phyloP scores from a whole-genome alignment of 1,284 basidiomycete species.

The Rhodotorula sp. region DNA sequence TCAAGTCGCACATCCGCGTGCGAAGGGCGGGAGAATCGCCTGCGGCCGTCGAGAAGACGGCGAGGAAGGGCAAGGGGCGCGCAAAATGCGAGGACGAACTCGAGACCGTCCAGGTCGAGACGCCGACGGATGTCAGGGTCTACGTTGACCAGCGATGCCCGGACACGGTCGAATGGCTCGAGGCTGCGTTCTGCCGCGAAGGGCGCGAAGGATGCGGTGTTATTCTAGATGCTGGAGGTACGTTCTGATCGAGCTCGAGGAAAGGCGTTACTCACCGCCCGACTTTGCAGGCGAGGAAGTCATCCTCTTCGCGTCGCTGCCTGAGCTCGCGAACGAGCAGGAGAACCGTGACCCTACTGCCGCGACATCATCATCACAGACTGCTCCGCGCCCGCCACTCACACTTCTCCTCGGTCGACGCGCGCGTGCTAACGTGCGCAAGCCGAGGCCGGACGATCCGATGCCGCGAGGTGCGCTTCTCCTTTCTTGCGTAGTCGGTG shows the following conservation, averaged over 20 bases:
- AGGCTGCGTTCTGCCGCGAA: constrained; percentile 35
- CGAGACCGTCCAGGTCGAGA: constrained; percentile 29
- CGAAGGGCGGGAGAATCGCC: neutral
- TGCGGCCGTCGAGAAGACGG: neutral
- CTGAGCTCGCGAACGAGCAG: neutral
- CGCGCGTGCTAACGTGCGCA: neutral
- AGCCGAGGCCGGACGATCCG: constrained; percentile 40
- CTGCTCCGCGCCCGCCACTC: neutral
- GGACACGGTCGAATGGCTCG: constrained; percentile 38
- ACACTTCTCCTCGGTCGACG: constrained; percentile 31
- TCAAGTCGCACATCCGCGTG: constrained; percentile 11
- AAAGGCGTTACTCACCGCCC: neutral
- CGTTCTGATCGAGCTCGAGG: neutral
- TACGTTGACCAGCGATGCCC: constrained; percentile 37
- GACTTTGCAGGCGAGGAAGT: constrained; percentile 30
- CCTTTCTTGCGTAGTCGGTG: fast-evolving
- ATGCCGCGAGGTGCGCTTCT: constrained; percentile 33
- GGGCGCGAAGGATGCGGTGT: constrained; percentile 23
- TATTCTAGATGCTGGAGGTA: constrained; percentile 31
- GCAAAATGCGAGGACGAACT: neutral
- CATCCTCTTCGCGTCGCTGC: constrained; percentile 27
- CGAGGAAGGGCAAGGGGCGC: constrained; percentile 1
- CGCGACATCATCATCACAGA: neutral
- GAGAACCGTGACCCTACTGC: neutral
- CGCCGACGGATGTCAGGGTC: constrained; percentile 39